Conservation (phyloP, 805 yeast species). For the Candida sonorensis region DNA sequence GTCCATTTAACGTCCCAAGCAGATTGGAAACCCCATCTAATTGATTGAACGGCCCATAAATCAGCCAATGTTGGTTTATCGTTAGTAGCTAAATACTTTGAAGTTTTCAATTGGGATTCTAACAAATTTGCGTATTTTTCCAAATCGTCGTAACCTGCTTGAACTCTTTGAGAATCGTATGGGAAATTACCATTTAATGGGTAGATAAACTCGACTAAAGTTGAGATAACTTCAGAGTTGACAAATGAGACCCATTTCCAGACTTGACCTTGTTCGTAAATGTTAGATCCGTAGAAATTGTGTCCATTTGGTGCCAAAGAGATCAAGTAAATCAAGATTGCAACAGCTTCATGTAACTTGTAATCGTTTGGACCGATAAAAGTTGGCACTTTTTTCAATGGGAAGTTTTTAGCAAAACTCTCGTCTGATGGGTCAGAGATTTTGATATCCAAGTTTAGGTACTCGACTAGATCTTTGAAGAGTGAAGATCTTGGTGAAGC, state of each 20-base stretch:
- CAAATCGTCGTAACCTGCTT: constrained; percentile 6
- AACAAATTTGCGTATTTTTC: constrained; percentile 9
- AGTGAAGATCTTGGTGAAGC: constrained; percentile 29
- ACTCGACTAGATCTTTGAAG: constrained; percentile 44
- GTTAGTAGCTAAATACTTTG: constrained; percentile 30
- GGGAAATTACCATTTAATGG: constrained; percentile 57
- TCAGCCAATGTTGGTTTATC: constrained; percentile 32
- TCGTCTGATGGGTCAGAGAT: constrained; percentile 35
- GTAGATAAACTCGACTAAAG: constrained; percentile 40
- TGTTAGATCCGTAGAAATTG: constrained; percentile 51
- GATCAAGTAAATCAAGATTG: constrained; percentile 42
- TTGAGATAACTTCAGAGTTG: constrained; percentile 54
- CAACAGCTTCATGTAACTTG: constrained; percentile 60
- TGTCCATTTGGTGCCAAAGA: constrained; percentile 28
- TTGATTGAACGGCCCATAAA: constrained; percentile 28
- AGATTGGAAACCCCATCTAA: constrained; percentile 32
- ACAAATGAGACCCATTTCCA: constrained; percentile 71
- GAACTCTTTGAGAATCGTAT: constrained; percentile 53
- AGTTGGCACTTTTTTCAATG: constrained; percentile 57
- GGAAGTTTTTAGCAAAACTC: constrained; percentile 45
- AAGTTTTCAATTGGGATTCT: constrained; percentile 29
- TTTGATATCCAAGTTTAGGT: constrained; percentile 49
- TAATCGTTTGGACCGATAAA: constrained; percentile 58
- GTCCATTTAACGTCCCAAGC: constrained; percentile 36
- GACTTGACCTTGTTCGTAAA: constrained; percentile 53